Evolutionary conservation across 768 basidiomycete genomes (phyloP).

Genomic region (Trametopsis cervina): DNA sequence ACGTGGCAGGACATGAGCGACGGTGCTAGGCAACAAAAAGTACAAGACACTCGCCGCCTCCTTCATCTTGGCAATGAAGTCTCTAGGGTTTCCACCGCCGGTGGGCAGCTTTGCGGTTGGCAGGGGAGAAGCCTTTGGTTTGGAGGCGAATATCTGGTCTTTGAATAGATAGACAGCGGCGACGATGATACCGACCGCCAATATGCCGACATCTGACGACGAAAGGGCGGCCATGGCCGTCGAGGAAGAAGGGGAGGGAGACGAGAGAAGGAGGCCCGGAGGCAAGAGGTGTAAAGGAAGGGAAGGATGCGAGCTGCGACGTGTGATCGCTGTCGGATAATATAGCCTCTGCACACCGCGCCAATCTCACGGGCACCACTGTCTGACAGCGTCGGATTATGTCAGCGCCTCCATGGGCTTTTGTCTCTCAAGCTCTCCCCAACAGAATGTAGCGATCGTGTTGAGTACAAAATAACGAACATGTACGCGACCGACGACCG

Average conservation of each 20-base stretch:
- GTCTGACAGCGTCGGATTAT: too few relatives aligned
- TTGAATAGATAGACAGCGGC: slow-evolving; percentile 80
- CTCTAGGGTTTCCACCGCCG: slow-evolving; percentile 84
- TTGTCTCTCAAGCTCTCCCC: too few relatives aligned
- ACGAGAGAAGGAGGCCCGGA: slow-evolving; percentile 5
- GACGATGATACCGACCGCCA: slow-evolving; percentile 66
- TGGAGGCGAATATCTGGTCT: slow-evolving; percentile 68
- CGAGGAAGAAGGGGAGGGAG: neutral
- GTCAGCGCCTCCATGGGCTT: too few relatives aligned
- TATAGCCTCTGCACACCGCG: too few relatives aligned
- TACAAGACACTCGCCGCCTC: slow-evolving; percentile 55
- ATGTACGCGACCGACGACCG: too few relatives aligned
- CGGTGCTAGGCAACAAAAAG: slow-evolving; percentile 1
- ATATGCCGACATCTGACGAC: slow-evolving; percentile 66
- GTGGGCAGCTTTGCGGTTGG: slow-evolving; percentile 30
- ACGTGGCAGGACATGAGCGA: slow-evolving; percentile 2
- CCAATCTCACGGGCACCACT: too few relatives aligned
- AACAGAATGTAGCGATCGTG: too few relatives aligned
- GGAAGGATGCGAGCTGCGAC: slow-evolving; percentile 8
- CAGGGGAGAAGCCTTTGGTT: slow-evolving; percentile 48
- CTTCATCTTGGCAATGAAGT: slow-evolving; percentile 94
- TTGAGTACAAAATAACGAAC: too few relatives aligned
- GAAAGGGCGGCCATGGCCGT: slow-evolving; percentile 51
- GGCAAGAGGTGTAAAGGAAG: slow-evolving; percentile 7
- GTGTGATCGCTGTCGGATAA: too few relatives aligned